A percentile compares a stretch with the other conserved stretches of the same genome.
These are phyloP conservation scores for Erigeron canadensis DNA, from an alignment of 129 eudicot species.

Conservation along the genomic window DNA sequence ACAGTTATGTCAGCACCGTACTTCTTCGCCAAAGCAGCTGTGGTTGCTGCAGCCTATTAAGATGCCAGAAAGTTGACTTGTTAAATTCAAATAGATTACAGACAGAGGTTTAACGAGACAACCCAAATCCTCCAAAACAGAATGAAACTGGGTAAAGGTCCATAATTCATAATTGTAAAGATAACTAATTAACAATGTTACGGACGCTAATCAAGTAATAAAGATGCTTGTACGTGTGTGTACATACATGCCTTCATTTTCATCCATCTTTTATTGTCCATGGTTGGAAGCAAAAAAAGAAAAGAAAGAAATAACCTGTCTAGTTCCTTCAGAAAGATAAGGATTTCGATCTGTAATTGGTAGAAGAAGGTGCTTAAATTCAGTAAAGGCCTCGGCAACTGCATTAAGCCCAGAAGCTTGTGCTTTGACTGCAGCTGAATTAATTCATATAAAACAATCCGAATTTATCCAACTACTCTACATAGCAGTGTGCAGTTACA, in stretches of 20 bases:
- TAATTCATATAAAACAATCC: constrained; percentile 10
- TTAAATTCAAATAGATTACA: not conserved
- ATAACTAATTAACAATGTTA: too few relatives aligned
- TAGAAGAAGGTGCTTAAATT: constrained; percentile 88
- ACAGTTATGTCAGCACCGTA: constrained; percentile 96
- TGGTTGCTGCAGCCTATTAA: constrained; percentile 83
- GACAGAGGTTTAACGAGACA: not conserved
- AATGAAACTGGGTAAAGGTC: not conserved
- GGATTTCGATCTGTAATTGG: constrained; percentile 96
- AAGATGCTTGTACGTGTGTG: not conserved
- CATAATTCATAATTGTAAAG: too few relatives aligned
- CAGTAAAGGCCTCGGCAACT: constrained; percentile 63
- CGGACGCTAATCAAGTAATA: too few relatives aligned
- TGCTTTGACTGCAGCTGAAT: constrained; percentile 59
- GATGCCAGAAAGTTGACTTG: constrained; percentile 16
- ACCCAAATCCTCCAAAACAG: not conserved
- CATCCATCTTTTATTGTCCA: not conserved
- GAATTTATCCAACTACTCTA: constrained; percentile 15
- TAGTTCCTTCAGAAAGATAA: constrained; percentile 91
- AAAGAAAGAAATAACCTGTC: constrained; percentile 57
- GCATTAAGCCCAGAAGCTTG: constrained; percentile 59
- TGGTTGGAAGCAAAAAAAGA: not conserved
- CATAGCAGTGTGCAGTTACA: not conserved
- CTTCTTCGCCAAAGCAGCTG: constrained; percentile 93
- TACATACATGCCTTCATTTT: not conserved